These are phyloP conservation scores for Myriosclerotinia scirpicola DNA, from an alignment of 2,329 filamentous ascomycete species.

Conservation along the genomic window DNA sequence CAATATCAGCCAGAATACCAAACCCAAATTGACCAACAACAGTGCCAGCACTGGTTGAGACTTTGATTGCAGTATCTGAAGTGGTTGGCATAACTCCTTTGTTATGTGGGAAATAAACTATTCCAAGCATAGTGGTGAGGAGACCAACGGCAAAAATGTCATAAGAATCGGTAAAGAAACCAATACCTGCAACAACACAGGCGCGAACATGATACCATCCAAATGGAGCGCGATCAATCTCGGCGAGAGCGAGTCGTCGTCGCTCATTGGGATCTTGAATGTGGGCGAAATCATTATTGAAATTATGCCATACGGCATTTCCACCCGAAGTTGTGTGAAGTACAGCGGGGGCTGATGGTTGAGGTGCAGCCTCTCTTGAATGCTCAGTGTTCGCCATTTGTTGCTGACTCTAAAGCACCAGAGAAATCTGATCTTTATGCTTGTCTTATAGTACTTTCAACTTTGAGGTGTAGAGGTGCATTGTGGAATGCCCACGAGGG, in stretches of 20 bases:
- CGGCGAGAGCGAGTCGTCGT: constrained; percentile 73
- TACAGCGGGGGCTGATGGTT: constrained; percentile 13
- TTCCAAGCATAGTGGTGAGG: constrained; percentile 53
- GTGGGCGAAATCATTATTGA: constrained; percentile 69
- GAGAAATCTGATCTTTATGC: constrained; percentile 6
- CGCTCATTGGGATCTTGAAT: constrained; percentile 74
- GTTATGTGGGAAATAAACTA: constrained; percentile 30
- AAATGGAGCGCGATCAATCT: constrained; percentile 79
- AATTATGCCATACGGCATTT: constrained; percentile 74
- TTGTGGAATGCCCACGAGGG: neutral
- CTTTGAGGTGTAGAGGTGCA: neutral
- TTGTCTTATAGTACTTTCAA: constrained; percentile 7
- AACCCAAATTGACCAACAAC: constrained; percentile 80
- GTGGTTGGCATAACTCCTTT: constrained; percentile 59
- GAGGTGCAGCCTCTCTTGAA: constrained; percentile 9
- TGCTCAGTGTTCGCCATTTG: neutral
- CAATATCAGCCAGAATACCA: constrained; percentile 70
- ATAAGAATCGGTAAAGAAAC: constrained; percentile 85
- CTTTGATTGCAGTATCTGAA: constrained; percentile 79
- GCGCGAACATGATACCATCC: constrained; percentile 79
- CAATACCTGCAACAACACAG: constrained; percentile 71
- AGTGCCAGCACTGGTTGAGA: constrained; percentile 78
- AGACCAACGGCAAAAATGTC: constrained; percentile 59
- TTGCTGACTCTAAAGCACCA: neutral
- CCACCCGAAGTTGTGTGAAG: constrained; percentile 55